These are phyloP conservation scores for Fonsecaea monophora DNA, from an alignment of 2,329 filamentous ascomycete species.

Conservation along the genomic window DNA sequence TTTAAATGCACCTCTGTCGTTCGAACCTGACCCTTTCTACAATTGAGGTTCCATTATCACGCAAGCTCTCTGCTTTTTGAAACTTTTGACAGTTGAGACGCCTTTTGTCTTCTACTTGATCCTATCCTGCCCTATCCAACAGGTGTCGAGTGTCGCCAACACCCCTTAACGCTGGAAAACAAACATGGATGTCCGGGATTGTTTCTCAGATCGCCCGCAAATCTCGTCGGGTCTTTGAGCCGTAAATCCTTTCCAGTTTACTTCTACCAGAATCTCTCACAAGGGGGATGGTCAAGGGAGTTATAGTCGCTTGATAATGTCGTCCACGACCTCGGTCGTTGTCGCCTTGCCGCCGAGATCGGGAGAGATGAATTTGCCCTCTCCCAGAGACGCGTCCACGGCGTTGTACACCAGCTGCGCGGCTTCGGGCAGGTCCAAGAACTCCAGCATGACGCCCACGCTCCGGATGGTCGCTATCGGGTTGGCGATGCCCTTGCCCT, in stretches of 20 bases:
- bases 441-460: constrained; percentile 94
- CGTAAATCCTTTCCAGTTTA: background rate
- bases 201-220: too few relatives aligned
- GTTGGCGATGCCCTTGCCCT: constrained; percentile 91
- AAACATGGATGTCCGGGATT: background rate
- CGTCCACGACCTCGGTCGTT: constrained; percentile 84
- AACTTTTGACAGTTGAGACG: too few relatives aligned
- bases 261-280: background rate
- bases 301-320: constrained; percentile 83
- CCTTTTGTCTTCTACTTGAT: too few relatives aligned
- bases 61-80: too few relatives aligned
- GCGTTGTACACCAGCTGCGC: constrained; percentile 90
- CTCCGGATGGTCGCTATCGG: constrained; percentile 93
- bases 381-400: constrained; percentile 87
- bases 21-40: too few relatives aligned
- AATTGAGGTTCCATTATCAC: too few relatives aligned
- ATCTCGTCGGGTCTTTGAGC: background rate
- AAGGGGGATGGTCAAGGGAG: background rate
- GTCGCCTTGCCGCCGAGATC: constrained; percentile 88
- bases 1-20: too few relatives aligned
- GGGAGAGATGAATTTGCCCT: constrained; percentile 80
- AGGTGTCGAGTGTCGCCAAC: too few relatives aligned
- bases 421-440: constrained; percentile 83
- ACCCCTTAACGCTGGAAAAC: background rate
- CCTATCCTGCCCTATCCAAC: too few relatives aligned